phyloP scores from a whole-genome alignment of 148 eudicot genomes.

The Silene conica region DNA sequence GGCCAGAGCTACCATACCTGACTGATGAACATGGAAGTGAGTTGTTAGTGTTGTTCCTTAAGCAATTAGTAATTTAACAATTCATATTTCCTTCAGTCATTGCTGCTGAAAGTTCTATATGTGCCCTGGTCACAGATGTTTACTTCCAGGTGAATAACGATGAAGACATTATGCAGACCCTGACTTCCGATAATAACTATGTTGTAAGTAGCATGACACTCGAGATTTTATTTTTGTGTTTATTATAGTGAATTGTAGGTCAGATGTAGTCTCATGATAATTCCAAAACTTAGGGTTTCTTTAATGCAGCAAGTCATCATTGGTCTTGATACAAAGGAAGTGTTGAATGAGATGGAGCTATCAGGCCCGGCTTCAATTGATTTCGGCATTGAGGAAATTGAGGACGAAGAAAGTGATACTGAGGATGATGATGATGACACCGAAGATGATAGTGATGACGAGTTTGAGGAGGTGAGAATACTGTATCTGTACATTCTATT shows the following conservation, averaged over 20 bases:
- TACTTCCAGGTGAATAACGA: constrained; percentile 93
- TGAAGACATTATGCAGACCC: constrained; percentile 72
- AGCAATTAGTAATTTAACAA: not conserved
- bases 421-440: constrained; percentile 50
- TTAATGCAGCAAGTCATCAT: constrained; percentile 90
- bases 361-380: constrained; percentile 49
- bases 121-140: constrained; percentile 57
- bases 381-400: constrained; percentile 54
- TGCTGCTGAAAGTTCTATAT: constrained; percentile 20
- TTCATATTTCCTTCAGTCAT: constrained; percentile 10
- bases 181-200: constrained; percentile 64
- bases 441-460: constrained; percentile 44
- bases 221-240: not conserved
- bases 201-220: constrained; percentile 49
- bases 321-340: constrained; percentile 82
- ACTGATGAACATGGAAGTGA: constrained; percentile 96
- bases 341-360: constrained; percentile 71
- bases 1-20: constrained; percentile 90
- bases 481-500: constrained; percentile 14
- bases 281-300: constrained; percentile 11
- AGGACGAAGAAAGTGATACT: constrained; percentile 56
- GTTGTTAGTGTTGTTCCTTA: constrained; percentile 30
- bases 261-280: not conserved
- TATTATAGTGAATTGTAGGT: not conserved
- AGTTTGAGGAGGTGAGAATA: constrained; percentile 43